A percentile compares a stretch with the other conserved stretches of the same genome.
phyloP scores from a whole-genome alignment of 2,329 filamentous ascomycete genomes.

The Dryadomyces sulphureus region DNA sequence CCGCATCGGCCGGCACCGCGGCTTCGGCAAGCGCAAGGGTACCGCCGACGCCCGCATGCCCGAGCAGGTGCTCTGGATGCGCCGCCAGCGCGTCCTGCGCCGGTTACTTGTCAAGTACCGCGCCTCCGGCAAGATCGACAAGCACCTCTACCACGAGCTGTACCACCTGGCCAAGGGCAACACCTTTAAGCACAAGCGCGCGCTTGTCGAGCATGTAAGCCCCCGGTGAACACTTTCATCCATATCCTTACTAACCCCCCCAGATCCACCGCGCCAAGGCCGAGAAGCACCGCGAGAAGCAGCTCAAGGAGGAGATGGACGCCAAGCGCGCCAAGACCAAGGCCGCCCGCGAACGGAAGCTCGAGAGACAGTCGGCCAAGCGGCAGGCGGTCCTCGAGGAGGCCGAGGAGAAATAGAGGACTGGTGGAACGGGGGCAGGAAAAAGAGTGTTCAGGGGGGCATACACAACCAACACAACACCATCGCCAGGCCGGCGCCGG shows the following conservation, averaged over 20 bases:
- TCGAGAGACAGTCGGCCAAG: constrained; percentile 85
- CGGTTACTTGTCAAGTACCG: constrained; percentile 99
- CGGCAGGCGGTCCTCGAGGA: constrained; percentile 67
- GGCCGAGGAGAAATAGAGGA: constrained; percentile 32
- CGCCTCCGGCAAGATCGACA: constrained; percentile 99
- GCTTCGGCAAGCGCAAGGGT: constrained; percentile 99
- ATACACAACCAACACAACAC: too few relatives aligned
- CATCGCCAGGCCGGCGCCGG: too few relatives aligned
- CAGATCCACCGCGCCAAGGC: constrained; percentile 99
- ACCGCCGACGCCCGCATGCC: constrained; percentile 99
- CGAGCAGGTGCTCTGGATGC: constrained; percentile 98
- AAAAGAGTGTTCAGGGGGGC: too few relatives aligned
- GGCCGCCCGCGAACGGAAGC: constrained; percentile 97
- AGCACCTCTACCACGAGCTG: constrained; percentile 99
- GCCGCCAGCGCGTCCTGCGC: constrained; percentile 96
- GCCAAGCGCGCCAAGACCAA: constrained; percentile 99
- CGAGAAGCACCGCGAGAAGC: constrained; percentile 91
- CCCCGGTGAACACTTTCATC: constrained; percentile 1
- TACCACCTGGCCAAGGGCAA: constrained; percentile 99
- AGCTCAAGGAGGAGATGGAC: constrained; percentile 99
- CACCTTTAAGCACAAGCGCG: constrained; percentile 99
- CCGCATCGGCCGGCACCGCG: constrained; percentile 92
- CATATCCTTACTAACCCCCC: constrained; percentile 4
- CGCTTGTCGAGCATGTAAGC: constrained; percentile 99
- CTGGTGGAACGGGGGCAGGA: not conserved